Base-by-base conservation (phyloP, 257 asterid species). In the Oldenlandia corymbosa region DNA sequence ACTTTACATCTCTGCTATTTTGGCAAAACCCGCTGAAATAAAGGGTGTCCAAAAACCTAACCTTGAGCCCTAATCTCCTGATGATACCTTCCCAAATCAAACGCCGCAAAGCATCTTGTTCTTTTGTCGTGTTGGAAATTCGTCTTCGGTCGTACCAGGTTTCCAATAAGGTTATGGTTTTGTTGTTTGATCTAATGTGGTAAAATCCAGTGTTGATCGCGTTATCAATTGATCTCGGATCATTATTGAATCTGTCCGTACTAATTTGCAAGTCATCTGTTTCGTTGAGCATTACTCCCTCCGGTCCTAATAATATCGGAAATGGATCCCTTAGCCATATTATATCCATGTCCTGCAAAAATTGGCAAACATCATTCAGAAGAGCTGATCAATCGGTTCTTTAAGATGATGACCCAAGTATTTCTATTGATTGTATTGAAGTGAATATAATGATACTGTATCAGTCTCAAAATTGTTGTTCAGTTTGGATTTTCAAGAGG, bases 281-380 rank as follows among this genome's bases (percentile, higher is more conserved):
- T 12, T 39, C 60, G 37, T 73, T 82, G 34, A 34, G 42, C 46
- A 32, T 32, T 56, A 57, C 76, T n/a, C n/a, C n/a, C n/a, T n/a
- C n/a, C n/a, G n/a, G n/a, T n/a, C n/a, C n/a, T n/a, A n/a, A n/a
- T 34, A 88, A 47, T 50, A 49, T 75, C 14, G 68, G 28, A 21
- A 82, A 75, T 58, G 96, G 95, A 56, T 80, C 76, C 62, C 92
- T 80, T 16, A 88, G 78, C 96, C 96, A 84, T 48, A 84, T 2
- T 27, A 88, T 64, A 65, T 85, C 92, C 0, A 78, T 52, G 36
- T 88, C 96, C 96, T 85, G 84, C 36, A 12, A 34, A 34, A 34
- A 9, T 34, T 4, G 39, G 9, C 39, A 34, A 34, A 34, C 39
- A 34, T 34, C n/a, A n/a, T n/a, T n/a, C n/a, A n/a, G n/a, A n/a